A percentile compares a stretch with the other conserved stretches of the same genome.
These are phyloP conservation scores for Tolypocladium cylindrosporum DNA, from an alignment of 2,329 filamentous ascomycete species.

Conservation along the genomic window DNA sequence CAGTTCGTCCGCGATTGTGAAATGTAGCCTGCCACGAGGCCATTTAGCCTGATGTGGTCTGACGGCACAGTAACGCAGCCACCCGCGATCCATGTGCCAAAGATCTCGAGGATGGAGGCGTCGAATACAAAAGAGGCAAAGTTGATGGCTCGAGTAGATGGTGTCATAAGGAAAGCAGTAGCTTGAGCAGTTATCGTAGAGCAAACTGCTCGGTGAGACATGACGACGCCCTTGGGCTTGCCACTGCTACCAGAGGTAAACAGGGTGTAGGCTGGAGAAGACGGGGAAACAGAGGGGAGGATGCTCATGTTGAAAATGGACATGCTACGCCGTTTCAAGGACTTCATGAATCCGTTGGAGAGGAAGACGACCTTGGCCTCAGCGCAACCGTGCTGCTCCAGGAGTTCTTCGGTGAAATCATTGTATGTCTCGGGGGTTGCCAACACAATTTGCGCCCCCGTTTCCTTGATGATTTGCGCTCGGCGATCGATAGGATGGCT, in stretches of 20 bases:
- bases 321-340: not conserved
- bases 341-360: not conserved
- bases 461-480: not conserved
- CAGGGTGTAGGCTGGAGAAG: constrained; percentile 23
- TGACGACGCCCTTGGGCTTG: constrained; percentile 30
- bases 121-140: constrained; percentile 8
- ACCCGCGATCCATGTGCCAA: not conserved
- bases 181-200: not conserved
- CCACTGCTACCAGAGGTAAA: constrained; percentile 49
- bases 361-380: not conserved
- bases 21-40: constrained; percentile 2
- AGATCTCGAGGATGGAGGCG: not conserved
- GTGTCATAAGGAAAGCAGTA: not conserved
- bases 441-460: not conserved
- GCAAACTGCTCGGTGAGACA: constrained; percentile 1
- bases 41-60: constrained; percentile 1
- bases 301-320: not conserved
- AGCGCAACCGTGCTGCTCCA: not conserved
- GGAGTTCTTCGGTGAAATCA: not conserved
- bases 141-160: not conserved
- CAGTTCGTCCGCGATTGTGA: not conserved
- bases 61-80: constrained; percentile 4
- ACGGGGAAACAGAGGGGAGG: not conserved
- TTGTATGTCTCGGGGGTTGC: not conserved
- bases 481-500: not conserved